phyloP scores from a whole-genome alignment of 2,329 filamentous ascomycete species.

The Aspergillus piperis region DNA sequence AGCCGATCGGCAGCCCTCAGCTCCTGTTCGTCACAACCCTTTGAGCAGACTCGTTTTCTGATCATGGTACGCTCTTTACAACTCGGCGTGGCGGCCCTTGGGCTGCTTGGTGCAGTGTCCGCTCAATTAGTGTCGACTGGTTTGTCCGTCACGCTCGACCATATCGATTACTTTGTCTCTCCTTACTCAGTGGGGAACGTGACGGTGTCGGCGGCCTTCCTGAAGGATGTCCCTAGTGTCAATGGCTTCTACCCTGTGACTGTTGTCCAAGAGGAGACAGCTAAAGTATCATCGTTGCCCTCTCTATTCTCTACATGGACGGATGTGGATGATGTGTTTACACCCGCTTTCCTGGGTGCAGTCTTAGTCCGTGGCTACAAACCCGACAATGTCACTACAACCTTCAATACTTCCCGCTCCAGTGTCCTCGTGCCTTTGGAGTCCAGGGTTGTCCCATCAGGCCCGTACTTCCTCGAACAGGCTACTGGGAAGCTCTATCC shows the following conservation, averaged over 20 bases:
- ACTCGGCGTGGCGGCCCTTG: background rate
- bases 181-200: constrained; percentile 1
- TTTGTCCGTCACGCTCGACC: constrained; percentile 3
- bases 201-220: background rate
- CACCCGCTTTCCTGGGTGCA: background rate
- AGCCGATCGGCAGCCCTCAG: background rate
- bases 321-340: constrained; percentile 1
- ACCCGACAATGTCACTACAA: background rate
- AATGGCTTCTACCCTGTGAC: constrained; percentile 2
- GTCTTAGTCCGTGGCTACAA: background rate
- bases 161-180: constrained; percentile 4
- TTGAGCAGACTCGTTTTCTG: background rate
- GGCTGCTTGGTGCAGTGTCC: background rate
- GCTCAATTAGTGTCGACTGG: constrained; percentile 3
- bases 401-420: background rate
- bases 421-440: background rate
- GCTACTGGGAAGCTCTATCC: background rate
- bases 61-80: background rate
- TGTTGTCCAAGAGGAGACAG: background rate
- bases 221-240: background rate
- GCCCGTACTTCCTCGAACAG: constrained; percentile 7
- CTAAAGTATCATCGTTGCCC: background rate
- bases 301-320: background rate
- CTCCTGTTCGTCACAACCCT: background rate
- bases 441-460: background rate